phyloP scores from a whole-genome alignment of 202 grass and related monocot species.

The Schoenoplectus tabernaemontani region DNA sequence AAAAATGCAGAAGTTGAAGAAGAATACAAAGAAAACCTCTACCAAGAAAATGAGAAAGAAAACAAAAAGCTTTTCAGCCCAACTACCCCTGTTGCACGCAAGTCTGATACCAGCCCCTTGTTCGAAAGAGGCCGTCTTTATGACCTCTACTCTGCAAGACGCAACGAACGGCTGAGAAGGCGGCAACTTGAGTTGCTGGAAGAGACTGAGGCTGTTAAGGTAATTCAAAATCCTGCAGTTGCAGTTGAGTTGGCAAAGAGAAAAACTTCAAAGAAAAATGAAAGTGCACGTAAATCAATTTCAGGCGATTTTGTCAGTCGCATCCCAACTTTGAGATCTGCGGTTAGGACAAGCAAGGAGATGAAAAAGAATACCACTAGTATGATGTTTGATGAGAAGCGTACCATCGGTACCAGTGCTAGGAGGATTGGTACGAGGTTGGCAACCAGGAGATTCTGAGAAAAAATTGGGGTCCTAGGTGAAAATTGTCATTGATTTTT shows the following conservation, averaged over 20 bases:
- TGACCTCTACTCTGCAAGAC: conserved; percentile 67
- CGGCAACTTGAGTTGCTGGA: conserved; percentile 41
- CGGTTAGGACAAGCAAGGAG: conserved; percentile 63
- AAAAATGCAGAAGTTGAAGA: conserved; percentile 33
- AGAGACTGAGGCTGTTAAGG: conserved; percentile 32
- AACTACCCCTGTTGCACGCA: neutral
- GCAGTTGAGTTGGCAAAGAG: conserved; percentile 67
- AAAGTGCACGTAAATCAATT: conserved; percentile 43
- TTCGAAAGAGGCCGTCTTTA: conserved; percentile 81
- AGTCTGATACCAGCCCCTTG: conserved; percentile 28
- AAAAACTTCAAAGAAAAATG: conserved; percentile 47
- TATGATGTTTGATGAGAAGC: conserved; percentile 8
- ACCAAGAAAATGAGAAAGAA: conserved; percentile 15
- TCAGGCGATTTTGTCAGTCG: conserved; percentile 28
- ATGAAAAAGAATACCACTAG: conserved; percentile 43
- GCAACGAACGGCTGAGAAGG: conserved; percentile 71
- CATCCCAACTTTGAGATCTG: conserved; percentile 24
- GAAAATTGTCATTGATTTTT: neutral
- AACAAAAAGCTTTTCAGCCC: neutral
- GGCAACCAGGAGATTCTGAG: conserved; percentile 38
- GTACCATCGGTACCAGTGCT: neutral
- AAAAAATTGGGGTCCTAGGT: neutral
- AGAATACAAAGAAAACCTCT: conserved; percentile 3
- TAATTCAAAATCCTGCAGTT: conserved; percentile 54
- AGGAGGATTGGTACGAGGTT: conserved; percentile 40